Conservation (phyloP, 495 filamentous ascomycete species). For the Platismatia glauca region DNA sequence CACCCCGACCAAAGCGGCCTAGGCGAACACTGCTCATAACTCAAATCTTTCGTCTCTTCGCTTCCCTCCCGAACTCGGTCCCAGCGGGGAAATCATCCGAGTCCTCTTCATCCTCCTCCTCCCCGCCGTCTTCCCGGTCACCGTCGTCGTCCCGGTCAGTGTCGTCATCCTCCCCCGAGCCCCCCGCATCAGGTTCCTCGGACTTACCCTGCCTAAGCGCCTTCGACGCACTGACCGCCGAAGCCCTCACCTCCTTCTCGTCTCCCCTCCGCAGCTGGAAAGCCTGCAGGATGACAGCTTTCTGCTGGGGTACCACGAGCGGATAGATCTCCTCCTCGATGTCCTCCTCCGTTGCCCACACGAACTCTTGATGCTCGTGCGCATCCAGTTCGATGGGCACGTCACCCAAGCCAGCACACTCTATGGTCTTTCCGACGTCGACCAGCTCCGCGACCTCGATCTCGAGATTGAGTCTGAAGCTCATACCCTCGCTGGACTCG, state of each 20-base stretch:
- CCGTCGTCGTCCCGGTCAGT: no score
- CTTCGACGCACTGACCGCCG: not conserved
- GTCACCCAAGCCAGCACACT: slow-evolving; percentile 19
- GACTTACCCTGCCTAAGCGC: not conserved
- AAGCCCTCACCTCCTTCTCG: not conserved
- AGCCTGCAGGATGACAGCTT: slow-evolving; percentile 13
- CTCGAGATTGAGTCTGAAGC: slow-evolving; percentile 6
- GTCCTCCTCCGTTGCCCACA: slow-evolving; percentile 40
- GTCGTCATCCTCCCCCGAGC: no score
- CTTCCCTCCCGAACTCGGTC: no score
- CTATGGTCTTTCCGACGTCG: not conserved
- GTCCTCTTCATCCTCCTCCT: no score
- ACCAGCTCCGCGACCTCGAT: slow-evolving; percentile 26
- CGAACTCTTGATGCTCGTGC: slow-evolving; percentile 37
- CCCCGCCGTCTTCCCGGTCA: no score
- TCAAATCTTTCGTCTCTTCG: no score
- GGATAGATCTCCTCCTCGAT: not conserved
- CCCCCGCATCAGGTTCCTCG: no score
- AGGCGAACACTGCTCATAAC: no score
- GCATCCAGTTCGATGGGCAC: slow-evolving; percentile 32
- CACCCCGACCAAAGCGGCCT: no score
- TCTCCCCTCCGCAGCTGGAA: slow-evolving; percentile 7
- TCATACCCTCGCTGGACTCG: not conserved
- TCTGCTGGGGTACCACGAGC: slow-evolving; percentile 5
- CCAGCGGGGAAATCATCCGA: no score